Evolutionary conservation across 352 stramenopile genomes (phyloP).

Genomic region (Phytophthora boehmeriae): DNA sequence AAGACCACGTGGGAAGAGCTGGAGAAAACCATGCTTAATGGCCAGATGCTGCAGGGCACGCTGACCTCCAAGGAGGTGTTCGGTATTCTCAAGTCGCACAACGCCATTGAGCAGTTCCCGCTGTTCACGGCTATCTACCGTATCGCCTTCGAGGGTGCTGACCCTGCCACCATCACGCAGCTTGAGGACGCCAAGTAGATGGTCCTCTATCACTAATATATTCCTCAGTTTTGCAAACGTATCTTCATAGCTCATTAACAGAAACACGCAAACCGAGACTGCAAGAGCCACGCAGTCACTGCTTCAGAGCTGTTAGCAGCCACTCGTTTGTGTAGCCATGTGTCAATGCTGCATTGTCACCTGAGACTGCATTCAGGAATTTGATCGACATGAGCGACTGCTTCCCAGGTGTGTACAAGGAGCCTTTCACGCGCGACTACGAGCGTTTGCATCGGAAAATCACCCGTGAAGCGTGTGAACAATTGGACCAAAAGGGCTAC

Average conservation of each 20-base stretch:
- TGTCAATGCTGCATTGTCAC: slow-evolving; percentile 10
- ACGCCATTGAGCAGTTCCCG: slow-evolving; percentile 88
- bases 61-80: slow-evolving; percentile 95
- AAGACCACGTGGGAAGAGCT: slow-evolving; percentile 90
- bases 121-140: slow-evolving; percentile 93
- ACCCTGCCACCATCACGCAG: slow-evolving; percentile 83
- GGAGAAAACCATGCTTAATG: slow-evolving; percentile 94
- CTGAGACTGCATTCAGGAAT: neutral
- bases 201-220: slow-evolving; percentile 27
- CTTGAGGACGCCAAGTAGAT: slow-evolving; percentile 36
- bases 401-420: slow-evolving; percentile 52
- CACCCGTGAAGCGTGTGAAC: slow-evolving; percentile 40
- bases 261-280: slow-evolving; percentile 2
- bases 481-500: slow-evolving; percentile 59
- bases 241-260: slow-evolving; percentile 10
- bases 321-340: slow-evolving; percentile 22
- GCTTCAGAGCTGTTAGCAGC: slow-evolving; percentile 17
- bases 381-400: slow-evolving; percentile 19
- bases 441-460: slow-evolving; percentile 54
- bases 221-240: slow-evolving; percentile 4
- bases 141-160: slow-evolving; percentile 91
- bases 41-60: slow-evolving; percentile 98
- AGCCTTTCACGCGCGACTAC: slow-evolving; percentile 61
- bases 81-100: slow-evolving; percentile 86
- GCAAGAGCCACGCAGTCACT: slow-evolving; percentile 5